A percentile compares a stretch with the other conserved stretches of the same genome.
Conservation (phyloP, 1,284 basidiomycete species). For the Takashimella koratensis region DNA sequence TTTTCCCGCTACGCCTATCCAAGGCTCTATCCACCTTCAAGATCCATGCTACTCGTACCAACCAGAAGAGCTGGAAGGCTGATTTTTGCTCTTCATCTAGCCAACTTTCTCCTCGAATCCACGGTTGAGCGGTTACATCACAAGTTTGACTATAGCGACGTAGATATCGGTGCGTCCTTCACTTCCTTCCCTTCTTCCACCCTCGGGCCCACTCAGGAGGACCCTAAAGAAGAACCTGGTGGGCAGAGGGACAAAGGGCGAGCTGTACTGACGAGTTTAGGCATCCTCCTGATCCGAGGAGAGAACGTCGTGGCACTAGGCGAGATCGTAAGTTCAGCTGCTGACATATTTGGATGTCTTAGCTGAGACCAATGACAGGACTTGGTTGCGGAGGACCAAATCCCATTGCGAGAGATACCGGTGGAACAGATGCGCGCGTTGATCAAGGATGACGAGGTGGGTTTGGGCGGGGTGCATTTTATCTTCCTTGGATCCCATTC, state of each 20-base stretch:
- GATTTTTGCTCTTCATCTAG: slow-evolving; percentile 50
- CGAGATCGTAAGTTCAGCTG: slow-evolving; percentile 73
- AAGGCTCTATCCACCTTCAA: too few relatives aligned
- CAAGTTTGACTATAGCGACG: slow-evolving; percentile 41
- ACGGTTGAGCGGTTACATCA: slow-evolving; percentile 57
- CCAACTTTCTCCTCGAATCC: slow-evolving; percentile 88
- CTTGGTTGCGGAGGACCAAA: slow-evolving; percentile 84
- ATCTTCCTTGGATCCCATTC: too few relatives aligned
- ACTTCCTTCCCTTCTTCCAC: too few relatives aligned
- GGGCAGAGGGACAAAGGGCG: not conserved
- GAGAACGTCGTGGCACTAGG: slow-evolving; percentile 98
- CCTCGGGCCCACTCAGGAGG: too few relatives aligned
- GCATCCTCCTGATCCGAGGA: slow-evolving; percentile 90
- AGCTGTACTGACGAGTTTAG: slow-evolving; percentile 39
- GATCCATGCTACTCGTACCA: too few relatives aligned
- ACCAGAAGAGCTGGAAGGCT: too few relatives aligned
- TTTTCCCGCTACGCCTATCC: too few relatives aligned
- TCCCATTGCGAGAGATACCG: slow-evolving; percentile 71
- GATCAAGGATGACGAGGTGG: slow-evolving; percentile 61
- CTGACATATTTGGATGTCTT: slow-evolving; percentile 1
- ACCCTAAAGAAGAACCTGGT: not conserved
- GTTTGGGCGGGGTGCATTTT: slow-evolving; percentile 8
- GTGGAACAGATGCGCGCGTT: slow-evolving; percentile 64
- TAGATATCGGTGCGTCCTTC: slow-evolving; percentile 33
- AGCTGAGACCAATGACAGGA: slow-evolving; percentile 58